phyloP scores from a whole-genome alignment of 2,329 filamentous ascomycete species.

The Lasiodiplodia sp. region DNA sequence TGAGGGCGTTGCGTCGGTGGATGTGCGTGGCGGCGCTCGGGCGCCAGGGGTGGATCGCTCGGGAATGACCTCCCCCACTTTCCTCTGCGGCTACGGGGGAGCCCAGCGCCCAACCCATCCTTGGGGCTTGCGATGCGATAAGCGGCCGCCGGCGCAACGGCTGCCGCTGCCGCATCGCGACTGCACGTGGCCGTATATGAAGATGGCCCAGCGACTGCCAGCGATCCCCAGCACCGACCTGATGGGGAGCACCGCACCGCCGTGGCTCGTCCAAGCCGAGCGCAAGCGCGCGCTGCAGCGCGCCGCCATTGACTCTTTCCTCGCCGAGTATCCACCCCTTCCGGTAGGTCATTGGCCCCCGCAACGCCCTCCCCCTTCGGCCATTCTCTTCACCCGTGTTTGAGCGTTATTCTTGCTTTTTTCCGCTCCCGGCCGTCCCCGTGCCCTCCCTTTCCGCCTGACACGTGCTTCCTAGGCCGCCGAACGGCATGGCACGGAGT shows the following conservation, averaged over 20 bases:
- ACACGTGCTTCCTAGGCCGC: slow-evolving; percentile 3
- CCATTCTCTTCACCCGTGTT: slow-evolving; percentile 13
- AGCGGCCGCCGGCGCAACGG: background rate
- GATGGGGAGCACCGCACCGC: slow-evolving; percentile 16
- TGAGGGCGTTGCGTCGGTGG: slow-evolving; percentile 1
- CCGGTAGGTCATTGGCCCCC: slow-evolving; percentile 16
- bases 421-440: slow-evolving; percentile 12
- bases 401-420: slow-evolving; percentile 5
- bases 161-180: slow-evolving; percentile 14
- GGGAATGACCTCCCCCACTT: slow-evolving; percentile 27
- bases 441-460: slow-evolving; percentile 13
- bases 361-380: slow-evolving; percentile 5
- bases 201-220: background rate
- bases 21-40: slow-evolving; percentile 25
- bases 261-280: slow-evolving; percentile 21
- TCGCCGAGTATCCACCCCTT: slow-evolving; percentile 17
- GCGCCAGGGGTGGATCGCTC: slow-evolving; percentile 21
- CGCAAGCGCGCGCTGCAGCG: slow-evolving; percentile 18
- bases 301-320: slow-evolving; percentile 18
- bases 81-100: background rate
- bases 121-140: slow-evolving; percentile 1
- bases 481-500: background rate
- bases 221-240: background rate
- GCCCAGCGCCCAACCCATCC: background rate
- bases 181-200: slow-evolving; percentile 19